Conservation (phyloP, 2,329 filamentous ascomycete genomes). For the Nemania sp. region DNA sequence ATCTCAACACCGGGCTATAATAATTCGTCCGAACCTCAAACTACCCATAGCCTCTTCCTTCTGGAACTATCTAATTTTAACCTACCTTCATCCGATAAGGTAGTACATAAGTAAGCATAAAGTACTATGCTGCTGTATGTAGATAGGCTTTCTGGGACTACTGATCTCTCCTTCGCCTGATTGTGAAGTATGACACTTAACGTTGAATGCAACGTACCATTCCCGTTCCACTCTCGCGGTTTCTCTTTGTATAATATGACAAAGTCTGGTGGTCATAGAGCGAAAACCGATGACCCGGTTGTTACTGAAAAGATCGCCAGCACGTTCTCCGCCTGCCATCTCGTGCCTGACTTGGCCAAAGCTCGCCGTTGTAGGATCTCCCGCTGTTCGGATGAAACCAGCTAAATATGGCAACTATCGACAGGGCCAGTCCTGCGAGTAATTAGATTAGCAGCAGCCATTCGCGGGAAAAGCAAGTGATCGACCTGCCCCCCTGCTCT, state of each 20-base stretch:
- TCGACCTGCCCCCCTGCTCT: constrained; percentile 16
- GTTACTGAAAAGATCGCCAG: constrained; percentile 13
- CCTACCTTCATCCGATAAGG: neutral
- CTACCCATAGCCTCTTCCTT: constrained; percentile 7
- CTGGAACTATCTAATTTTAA: constrained; percentile 16
- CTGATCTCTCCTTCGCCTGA: neutral
- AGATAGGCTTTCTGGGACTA: neutral
- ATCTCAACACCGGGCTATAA: too few species aligned
- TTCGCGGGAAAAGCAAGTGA: constrained; percentile 24
- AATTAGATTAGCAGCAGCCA: constrained; percentile 16
- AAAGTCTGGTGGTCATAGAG: neutral
- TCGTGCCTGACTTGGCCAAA: constrained; percentile 8
- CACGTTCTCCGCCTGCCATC: constrained; percentile 4
- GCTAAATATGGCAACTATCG: constrained; percentile 36
- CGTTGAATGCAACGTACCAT: constrained; percentile 27
- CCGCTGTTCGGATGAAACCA: constrained; percentile 29
- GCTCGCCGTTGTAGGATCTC: constrained; percentile 28
- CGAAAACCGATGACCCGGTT: neutral
- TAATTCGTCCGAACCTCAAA: neutral
- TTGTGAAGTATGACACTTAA: neutral
- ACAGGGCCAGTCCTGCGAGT: constrained; percentile 31
- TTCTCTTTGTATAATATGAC: neutral
- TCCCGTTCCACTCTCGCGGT: neutral
- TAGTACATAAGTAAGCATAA: neutral
- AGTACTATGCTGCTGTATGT: neutral